Evolutionary conservation across 257 asterid species (phyloP), one percentile per base, ranked within the genome.

Genomic region (Leptodermis oblonga): DNA sequence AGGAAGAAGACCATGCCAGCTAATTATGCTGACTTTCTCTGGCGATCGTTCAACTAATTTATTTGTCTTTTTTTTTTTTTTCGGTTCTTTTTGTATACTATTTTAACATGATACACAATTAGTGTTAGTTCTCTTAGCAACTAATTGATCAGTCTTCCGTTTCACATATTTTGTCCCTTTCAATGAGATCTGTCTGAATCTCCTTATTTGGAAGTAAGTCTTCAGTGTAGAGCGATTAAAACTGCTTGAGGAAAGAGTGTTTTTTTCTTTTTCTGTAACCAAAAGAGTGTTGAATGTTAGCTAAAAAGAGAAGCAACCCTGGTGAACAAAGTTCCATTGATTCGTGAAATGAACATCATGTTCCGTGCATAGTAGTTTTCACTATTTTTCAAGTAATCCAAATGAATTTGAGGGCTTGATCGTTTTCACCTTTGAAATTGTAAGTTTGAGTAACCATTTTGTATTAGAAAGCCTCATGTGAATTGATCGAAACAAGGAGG

Each of bases 121-220:
- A 62, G 51, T 37, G 48, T 36, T 58, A 62, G 67, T 26, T 62
- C 9, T 62, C 49, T 62, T 62, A 62, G 67, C 31, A 62, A 36
- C 26, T 62, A 36, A 62, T 36, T 22, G 13, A 28, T 1, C 18
- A 15, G 67, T 20, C 20, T 62, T 37, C 15, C 34, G 66, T 36
- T 62, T 37, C 45, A n/a, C n/a, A n/a, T 1, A 62, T 36, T 62
- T 36, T 36, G 36, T 10, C 41, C 67, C 67, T 11, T 18, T 52
- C 30, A 61, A 37, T 60, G 43, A 60, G 65, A 60, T 60, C 63
- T 34, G 66, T n/a, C 48, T 34, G 66, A 9, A 61, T 61, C 46
- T 61, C 25, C 30, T 7, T 17, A 34, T 34, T n/a, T n/a, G n/a
- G n/a, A n/a, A n/a, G 66, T 18, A 61, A 61, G 64, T 30, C 37